Evolutionary conservation across 1,139 yeast species (phyloP).

Genomic region (Pichia inconspicua): DNA sequence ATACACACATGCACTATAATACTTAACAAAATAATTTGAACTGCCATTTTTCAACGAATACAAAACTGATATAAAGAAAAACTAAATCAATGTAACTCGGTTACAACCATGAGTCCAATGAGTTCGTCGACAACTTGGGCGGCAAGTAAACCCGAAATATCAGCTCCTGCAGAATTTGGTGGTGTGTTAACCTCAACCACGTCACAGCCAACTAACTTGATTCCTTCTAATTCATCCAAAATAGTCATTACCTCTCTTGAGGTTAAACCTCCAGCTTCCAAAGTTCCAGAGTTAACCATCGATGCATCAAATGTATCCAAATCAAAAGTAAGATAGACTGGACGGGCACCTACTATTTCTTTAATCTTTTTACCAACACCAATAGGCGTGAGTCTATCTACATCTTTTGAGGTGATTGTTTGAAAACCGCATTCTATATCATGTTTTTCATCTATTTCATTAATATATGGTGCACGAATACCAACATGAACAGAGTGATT

Average conservation of each 20-base stretch:
- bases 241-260: constrained; percentile 43
- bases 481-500: constrained; percentile 45
- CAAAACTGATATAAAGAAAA: not conserved
- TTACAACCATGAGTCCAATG: constrained; percentile 37
- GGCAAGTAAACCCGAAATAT: constrained; percentile 46
- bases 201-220: constrained; percentile 46
- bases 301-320: constrained; percentile 48
- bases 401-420: constrained; percentile 40
- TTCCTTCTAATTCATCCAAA: constrained; percentile 42
- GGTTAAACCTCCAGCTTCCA: constrained; percentile 49
- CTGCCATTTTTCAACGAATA: not conserved
- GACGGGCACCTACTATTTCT: constrained; percentile 28
- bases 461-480: constrained; percentile 45
- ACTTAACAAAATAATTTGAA: too few relatives aligned
- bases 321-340: constrained; percentile 46
- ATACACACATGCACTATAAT: too few relatives aligned
- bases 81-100: constrained; percentile 9
- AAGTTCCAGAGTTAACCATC: constrained; percentile 52
- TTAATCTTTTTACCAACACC: constrained; percentile 34
- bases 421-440: constrained; percentile 43
- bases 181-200: constrained; percentile 55
- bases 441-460: constrained; percentile 34
- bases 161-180: constrained; percentile 38
- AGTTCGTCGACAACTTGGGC: constrained; percentile 46
- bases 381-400: constrained; percentile 30